phyloP scores from a whole-genome alignment of 257 asterid genomes.

The Petunia secreta region DNA sequence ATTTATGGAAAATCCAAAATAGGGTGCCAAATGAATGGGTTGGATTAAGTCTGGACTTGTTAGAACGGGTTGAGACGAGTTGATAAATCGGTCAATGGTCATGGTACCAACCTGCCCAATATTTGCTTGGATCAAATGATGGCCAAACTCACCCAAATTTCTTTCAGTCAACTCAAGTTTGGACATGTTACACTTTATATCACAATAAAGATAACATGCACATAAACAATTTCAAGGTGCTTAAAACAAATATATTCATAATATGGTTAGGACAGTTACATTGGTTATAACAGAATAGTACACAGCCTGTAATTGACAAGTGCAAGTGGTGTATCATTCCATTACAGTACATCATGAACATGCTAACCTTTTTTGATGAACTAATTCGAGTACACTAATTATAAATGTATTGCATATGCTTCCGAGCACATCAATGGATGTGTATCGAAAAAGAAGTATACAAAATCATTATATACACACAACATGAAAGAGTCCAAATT shows the following conservation, averaged over 20 bases:
- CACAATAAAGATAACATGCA: not conserved
- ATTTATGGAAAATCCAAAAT: not conserved
- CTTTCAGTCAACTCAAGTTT: not conserved
- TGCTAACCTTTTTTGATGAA: too few species aligned
- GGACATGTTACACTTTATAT: not conserved
- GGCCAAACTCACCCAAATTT: too few species aligned
- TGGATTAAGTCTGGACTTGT: not conserved
- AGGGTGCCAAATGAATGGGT: not conserved
- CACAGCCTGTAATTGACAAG: not conserved
- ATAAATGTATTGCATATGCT: not conserved
- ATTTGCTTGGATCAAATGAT: not conserved
- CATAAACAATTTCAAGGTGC: not conserved
- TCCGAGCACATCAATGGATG: not conserved
- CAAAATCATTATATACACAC: not conserved
- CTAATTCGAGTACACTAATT: not conserved
- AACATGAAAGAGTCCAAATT: slow-evolving; percentile 4
- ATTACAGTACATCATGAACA: not conserved
- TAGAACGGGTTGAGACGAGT: not conserved
- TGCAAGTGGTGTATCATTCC: not conserved
- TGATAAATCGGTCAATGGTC: not conserved
- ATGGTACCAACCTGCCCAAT: not conserved
- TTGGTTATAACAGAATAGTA: not conserved
- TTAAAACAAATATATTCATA: not conserved
- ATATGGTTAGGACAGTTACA: not conserved
- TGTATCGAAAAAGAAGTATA: not conserved